Evolutionary conservation across 352 stramenopile species (phyloP).

Genomic region (Phytophthora pinifolia): DNA sequence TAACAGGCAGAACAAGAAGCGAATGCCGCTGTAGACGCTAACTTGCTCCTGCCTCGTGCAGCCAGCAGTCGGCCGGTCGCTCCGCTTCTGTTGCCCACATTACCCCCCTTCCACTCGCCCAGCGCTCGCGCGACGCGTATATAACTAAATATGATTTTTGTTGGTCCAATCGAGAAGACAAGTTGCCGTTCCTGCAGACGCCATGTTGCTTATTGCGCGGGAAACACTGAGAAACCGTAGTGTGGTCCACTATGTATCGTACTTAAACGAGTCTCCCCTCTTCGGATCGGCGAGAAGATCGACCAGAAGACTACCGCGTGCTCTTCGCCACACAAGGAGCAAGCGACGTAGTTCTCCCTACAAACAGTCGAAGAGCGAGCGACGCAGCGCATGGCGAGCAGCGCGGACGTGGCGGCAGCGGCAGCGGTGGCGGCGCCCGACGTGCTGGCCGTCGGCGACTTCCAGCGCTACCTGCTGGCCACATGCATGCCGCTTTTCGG

Average conservation of each 20-base stretch:
- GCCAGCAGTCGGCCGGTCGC: neutral
- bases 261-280: too few relatives aligned
- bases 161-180: slow-evolving; percentile 1
- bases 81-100: too few relatives aligned
- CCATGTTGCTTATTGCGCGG: too few relatives aligned
- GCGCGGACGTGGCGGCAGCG: slow-evolving; percentile 22
- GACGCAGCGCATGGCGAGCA: slow-evolving; percentile 29
- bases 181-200: slow-evolving; percentile 1
- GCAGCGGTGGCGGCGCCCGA: too few relatives aligned
- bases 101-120: too few relatives aligned
- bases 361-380: neutral
- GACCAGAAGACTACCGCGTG: neutral
- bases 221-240: too few relatives aligned
- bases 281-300: too few relatives aligned
- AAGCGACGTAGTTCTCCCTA: neutral
- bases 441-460: slow-evolving; percentile 42
- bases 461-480: slow-evolving; percentile 63
- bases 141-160: slow-evolving; percentile 42
- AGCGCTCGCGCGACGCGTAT: slow-evolving; percentile 18
- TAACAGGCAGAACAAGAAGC: slow-evolving; percentile 96
- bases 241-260: too few relatives aligned
- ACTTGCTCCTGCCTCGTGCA: neutral
- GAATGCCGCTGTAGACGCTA: slow-evolving; percentile 57
- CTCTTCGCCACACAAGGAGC: slow-evolving; percentile 13
- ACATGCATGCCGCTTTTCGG: slow-evolving; percentile 72